Evolutionary conservation across 345 rosid genomes (phyloP).

Genomic region (Populus pruinosa): DNA sequence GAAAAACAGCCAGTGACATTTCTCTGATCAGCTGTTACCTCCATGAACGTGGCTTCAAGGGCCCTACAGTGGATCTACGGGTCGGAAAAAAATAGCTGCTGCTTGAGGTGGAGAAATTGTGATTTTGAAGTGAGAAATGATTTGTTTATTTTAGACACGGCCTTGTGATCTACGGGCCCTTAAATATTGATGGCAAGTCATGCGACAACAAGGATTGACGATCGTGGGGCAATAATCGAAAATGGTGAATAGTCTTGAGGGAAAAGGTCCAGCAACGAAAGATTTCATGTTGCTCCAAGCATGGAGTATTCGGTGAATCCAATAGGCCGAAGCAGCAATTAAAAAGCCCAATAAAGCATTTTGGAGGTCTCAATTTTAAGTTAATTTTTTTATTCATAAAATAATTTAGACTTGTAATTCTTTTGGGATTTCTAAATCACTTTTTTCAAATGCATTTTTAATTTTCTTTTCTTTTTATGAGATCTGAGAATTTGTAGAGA

Average conservation of each 20-base stretch:
- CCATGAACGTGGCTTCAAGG: background rate
- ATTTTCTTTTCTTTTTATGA: too few relatives aligned
- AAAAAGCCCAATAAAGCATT: too few relatives aligned
- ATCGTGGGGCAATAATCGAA: background rate
- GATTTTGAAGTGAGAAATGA: background rate
- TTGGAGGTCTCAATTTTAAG: background rate
- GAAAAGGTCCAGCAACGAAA: background rate
- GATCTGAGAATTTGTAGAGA: too few relatives aligned
- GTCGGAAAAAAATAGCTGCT: background rate
- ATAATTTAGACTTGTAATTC: too few relatives aligned
- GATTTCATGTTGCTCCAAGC: background rate
- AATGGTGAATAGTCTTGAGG: background rate
- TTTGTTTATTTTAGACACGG: background rate
- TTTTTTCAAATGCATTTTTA: too few relatives aligned
- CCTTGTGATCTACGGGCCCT: background rate
- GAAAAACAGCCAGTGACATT: background rate
- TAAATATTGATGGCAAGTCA: too few relatives aligned
- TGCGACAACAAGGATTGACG: background rate
- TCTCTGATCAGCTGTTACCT: background rate
- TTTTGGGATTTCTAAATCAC: too few relatives aligned
- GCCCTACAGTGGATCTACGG: background rate
- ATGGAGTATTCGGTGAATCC: background rate
- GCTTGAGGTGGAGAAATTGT: background rate
- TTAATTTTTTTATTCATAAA: too few relatives aligned
- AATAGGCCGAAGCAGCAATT: too few relatives aligned